phyloP scores from a whole-genome alignment of 2,329 filamentous ascomycete species.

The Coleophoma crateriformis region DNA sequence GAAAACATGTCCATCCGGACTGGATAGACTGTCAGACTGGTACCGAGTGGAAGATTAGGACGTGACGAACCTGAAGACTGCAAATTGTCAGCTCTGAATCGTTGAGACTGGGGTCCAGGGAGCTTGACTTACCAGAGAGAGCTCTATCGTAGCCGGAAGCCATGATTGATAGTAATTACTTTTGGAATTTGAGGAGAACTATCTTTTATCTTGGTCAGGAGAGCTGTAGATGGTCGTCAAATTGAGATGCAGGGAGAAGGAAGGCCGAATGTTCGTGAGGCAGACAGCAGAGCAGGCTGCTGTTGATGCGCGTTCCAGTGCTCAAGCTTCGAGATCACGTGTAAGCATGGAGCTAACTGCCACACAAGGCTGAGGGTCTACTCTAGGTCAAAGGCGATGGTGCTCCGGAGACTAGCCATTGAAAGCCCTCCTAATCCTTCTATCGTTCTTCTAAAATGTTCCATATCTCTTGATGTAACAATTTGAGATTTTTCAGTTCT shows the following conservation, averaged over 20 bases:
- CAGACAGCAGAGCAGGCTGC: not conserved
- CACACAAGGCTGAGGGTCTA: slow-evolving; percentile 8
- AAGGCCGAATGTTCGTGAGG: no score
- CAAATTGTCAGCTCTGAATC: slow-evolving; percentile 31
- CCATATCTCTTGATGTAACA: not conserved
- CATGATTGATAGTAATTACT: slow-evolving; percentile 44
- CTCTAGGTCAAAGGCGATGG: not conserved
- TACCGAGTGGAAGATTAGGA: no score
- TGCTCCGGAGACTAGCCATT: not conserved
- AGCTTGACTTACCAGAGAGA: slow-evolving; percentile 74
- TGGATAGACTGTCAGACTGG: slow-evolving; percentile 38
- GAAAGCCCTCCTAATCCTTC: no score
- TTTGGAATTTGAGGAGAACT: not conserved
- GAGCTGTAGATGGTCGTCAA: no score
- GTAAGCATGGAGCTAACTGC: slow-evolving; percentile 16
- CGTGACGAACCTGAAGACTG: slow-evolving; percentile 76
- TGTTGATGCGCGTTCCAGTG: not conserved
- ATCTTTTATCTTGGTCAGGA: no score
- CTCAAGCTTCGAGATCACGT: not conserved
- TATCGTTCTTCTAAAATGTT: not conserved
- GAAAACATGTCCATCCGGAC: slow-evolving; percentile 98
- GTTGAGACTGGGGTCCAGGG: slow-evolving; percentile 30
- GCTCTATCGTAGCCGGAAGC: slow-evolving; percentile 98
- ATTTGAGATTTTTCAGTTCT: no score
- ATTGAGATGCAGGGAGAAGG: no score